Percentiles rank a stretch among this genome's conserved stretches.
phyloP scores from a whole-genome alignment of 495 filamentous ascomycete species.

The Hypoxylon intermedium region DNA sequence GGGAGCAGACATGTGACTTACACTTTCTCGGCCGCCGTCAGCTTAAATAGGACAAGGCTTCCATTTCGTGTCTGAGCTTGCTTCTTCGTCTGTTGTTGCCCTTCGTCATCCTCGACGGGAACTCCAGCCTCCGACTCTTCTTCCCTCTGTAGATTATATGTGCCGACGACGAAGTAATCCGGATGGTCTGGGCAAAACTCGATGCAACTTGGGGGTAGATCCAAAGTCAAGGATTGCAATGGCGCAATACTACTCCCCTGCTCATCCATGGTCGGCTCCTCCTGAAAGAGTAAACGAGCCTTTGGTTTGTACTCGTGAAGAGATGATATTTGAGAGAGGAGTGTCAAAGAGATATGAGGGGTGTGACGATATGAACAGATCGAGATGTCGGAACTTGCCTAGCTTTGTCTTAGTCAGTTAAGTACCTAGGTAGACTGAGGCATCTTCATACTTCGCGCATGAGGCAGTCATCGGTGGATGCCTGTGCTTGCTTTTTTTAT shows the following conservation, averaged over 20 bases:
- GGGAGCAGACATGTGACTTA: constrained; percentile 48
- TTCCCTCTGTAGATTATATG: constrained; percentile 75
- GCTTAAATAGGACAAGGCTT: constrained; percentile 69
- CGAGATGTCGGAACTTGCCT: too few relatives aligned
- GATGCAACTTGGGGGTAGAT: constrained; percentile 81
- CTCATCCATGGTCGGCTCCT: constrained; percentile 27
- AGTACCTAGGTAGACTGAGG: too few relatives aligned
- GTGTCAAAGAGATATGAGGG: too few relatives aligned
- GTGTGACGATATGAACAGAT: too few relatives aligned
- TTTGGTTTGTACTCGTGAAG: too few relatives aligned
- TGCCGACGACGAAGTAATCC: constrained; percentile 80
- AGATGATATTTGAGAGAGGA: too few relatives aligned
- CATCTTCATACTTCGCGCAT: too few relatives aligned
- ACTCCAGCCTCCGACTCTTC: constrained; percentile 36
- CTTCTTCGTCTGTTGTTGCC: constrained; percentile 26
- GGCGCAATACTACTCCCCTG: constrained; percentile 38
- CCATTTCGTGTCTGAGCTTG: constrained; percentile 70
- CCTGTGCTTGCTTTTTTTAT: not conserved
- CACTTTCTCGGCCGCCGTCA: constrained; percentile 57
- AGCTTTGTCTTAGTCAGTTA: too few relatives aligned
- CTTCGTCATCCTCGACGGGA: constrained; percentile 39
- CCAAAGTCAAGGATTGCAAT: constrained; percentile 53
- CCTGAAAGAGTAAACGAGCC: not conserved
- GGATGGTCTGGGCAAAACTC: constrained; percentile 74
- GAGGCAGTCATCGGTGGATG: too few relatives aligned